Evolutionary conservation across 2,329 filamentous ascomycete species (phyloP), one percentile per base, ranked within the genome.

Genomic region (Zasmidium cellare): DNA sequence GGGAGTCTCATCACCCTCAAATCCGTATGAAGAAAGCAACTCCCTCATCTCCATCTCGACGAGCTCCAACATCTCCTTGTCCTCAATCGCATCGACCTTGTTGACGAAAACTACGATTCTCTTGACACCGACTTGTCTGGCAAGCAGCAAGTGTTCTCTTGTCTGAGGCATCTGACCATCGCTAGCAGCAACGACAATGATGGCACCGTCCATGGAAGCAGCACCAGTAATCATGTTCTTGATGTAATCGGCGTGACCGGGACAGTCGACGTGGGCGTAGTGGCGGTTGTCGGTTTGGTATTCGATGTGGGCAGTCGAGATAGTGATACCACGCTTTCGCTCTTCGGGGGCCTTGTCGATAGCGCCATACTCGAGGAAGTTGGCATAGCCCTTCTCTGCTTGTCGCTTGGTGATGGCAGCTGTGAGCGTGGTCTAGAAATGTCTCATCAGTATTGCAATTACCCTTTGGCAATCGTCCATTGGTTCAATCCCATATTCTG

Each of bases 171-270:
- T 99, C 82, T 99, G 96, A 75, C 94, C 94, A 76, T 99, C 94
- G 38, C 92, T 96, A 69, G 94, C 94, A 69, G 96, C 96, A 71
- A 99, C 96, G 67, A 99, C 94, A 72, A 99, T 97, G 75, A 99
- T 93, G 72, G 94, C 93, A 72, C 94, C 94, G 72, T 99, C 94
- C 94, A 99, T 99, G 84, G 92, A 96, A 72, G 96, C 93, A 64
- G 94, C 92, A 87, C 94, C 94, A 68, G 94, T 99, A 78, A 99
- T 99, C 94, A 99, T 99, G 88, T 99, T 99, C 87, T 99, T 99
- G 84, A 99, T 97, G 85, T 99, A 99, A 91, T 99, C 94, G 80
- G 94, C 94, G 88, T 99, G 94, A 80, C 94, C 94, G 59, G 94
- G 94, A 80, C 94, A 99, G 86, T 99, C 94, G 82, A 99, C 94